Evolutionary conservation across 1,284 basidiomycete genomes (phyloP).

Genomic region (Phlebopus sp.): DNA sequence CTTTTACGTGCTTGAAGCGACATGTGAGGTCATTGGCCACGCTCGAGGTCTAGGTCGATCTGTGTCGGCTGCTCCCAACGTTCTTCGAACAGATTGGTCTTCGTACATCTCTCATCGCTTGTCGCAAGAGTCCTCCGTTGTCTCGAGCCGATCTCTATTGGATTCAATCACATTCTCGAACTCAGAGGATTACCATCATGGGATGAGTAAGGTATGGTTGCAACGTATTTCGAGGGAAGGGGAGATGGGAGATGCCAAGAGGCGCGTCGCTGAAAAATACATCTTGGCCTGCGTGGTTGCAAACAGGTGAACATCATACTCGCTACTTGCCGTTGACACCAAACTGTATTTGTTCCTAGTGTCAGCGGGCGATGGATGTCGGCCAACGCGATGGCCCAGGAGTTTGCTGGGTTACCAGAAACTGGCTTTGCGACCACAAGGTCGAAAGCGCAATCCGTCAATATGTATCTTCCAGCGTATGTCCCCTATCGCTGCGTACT

Average conservation of each 20-base stretch:
- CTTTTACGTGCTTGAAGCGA: slow-evolving; percentile 59
- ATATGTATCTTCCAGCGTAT: slow-evolving; percentile 63
- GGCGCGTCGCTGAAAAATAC: slow-evolving; percentile 55
- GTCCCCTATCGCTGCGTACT: slow-evolving; percentile 16
- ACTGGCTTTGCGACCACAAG: slow-evolving; percentile 12
- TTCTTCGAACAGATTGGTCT: slow-evolving; percentile 63
- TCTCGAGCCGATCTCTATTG: slow-evolving; percentile 22
- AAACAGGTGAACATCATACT: slow-evolving; percentile 48
- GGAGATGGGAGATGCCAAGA: slow-evolving; percentile 40
- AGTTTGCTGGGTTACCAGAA: slow-evolving; percentile 50
- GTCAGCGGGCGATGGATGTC: slow-evolving; percentile 67
- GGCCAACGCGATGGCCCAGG: slow-evolving; percentile 60
- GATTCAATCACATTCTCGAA: slow-evolving; percentile 56
- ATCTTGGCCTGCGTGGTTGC: slow-evolving; percentile 62
- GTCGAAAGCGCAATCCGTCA: slow-evolving; percentile 34
- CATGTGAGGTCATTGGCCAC: slow-evolving; percentile 66
- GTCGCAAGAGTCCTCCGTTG: slow-evolving; percentile 9
- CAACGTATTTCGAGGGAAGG: slow-evolving; percentile 44
- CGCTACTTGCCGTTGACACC: slow-evolving; percentile 2
- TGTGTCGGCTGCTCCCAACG: slow-evolving; percentile 4
- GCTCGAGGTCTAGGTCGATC: slow-evolving; percentile 15
- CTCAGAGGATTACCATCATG: slow-evolving; percentile 63
- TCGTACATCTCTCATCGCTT: slow-evolving; percentile 43
- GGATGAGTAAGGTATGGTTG: slow-evolving; percentile 65
- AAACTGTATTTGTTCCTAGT: slow-evolving; percentile 34